A percentile compares a stretch with the other conserved stretches of the same genome.
phyloP scores from a whole-genome alignment of 2,329 filamentous ascomycete genomes.

The Paecilomyces niveus region DNA sequence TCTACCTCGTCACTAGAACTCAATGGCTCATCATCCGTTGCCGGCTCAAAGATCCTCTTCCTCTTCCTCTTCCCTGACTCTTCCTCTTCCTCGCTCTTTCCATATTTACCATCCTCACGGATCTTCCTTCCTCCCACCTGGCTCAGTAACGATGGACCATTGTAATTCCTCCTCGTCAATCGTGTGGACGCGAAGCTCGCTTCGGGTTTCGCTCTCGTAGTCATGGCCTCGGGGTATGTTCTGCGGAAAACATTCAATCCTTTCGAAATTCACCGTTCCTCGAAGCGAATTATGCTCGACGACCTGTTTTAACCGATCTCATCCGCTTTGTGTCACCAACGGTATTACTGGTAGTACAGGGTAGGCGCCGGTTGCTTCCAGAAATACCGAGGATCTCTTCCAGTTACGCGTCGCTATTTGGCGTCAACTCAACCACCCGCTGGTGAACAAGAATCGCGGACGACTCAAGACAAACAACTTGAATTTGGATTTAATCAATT shows the following conservation, averaged over 20 bases:
- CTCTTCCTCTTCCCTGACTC: too few species aligned
- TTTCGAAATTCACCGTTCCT: background rate
- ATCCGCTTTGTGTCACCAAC: background rate
- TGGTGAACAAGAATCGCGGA: background rate
- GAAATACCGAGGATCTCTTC: background rate
- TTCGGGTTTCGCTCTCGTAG: conserved; percentile 13
- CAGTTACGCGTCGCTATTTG: background rate
- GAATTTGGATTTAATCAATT: background rate
- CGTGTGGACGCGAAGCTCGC: conserved; percentile 19
- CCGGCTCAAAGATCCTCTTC: conserved; percentile 13
- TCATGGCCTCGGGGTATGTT: conserved; percentile 11
- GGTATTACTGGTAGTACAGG: background rate
- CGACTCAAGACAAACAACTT: background rate
- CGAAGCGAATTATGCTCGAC: too few species aligned
- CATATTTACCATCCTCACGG: conserved; percentile 2
- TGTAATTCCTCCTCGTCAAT: conserved; percentile 14
- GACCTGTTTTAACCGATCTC: background rate
- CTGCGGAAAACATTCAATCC: background rate
- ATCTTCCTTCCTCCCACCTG: conserved; percentile 6
- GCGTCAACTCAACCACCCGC: background rate
- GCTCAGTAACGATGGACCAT: conserved; percentile 15
- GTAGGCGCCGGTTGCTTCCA: background rate
- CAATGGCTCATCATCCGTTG: conserved; percentile 27
- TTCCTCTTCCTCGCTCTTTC: background rate
- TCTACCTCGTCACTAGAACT: conserved; percentile 25